A percentile compares a stretch with the other conserved stretches of the same genome.
phyloP scores from a whole-genome alignment of 257 asterid species.

The Solanum arcanum region DNA sequence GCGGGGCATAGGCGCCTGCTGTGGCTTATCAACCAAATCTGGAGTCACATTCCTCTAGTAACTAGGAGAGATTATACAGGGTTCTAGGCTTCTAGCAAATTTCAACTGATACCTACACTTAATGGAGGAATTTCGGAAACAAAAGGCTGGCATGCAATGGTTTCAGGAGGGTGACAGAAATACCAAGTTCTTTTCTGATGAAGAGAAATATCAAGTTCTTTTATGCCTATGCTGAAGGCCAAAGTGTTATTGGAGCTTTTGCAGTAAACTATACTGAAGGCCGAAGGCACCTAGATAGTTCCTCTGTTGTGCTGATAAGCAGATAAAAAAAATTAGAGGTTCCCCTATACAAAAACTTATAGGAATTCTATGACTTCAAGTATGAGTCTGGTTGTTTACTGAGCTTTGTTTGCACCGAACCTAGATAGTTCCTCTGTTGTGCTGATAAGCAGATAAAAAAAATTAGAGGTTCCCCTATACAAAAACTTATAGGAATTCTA shows the following conservation, averaged over 20 bases:
- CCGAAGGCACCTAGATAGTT: not conserved
- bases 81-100: not conserved
- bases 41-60: not conserved
- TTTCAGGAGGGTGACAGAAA: not conserved
- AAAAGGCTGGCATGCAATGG: not conserved
- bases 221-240: not conserved
- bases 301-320: not conserved
- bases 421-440: not conserved
- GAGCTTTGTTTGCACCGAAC: not conserved
- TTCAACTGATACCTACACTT: not conserved
- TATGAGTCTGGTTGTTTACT: not conserved
- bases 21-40: no score
- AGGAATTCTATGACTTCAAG: not conserved
- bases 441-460: not conserved
- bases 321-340: not conserved
- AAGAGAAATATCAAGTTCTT: not conserved
- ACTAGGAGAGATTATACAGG: not conserved
- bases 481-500: not conserved
- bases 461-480: not conserved
- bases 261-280: not conserved
- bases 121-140: not conserved
- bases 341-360: not conserved
- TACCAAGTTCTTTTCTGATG: not conserved
- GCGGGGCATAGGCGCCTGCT: no score
- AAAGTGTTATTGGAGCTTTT: not conserved